Percentiles rank a stretch among this genome's conserved stretches.
Conservation (phyloP, 1,139 yeast genomes). For the Saccharomyces hybrid region DNA sequence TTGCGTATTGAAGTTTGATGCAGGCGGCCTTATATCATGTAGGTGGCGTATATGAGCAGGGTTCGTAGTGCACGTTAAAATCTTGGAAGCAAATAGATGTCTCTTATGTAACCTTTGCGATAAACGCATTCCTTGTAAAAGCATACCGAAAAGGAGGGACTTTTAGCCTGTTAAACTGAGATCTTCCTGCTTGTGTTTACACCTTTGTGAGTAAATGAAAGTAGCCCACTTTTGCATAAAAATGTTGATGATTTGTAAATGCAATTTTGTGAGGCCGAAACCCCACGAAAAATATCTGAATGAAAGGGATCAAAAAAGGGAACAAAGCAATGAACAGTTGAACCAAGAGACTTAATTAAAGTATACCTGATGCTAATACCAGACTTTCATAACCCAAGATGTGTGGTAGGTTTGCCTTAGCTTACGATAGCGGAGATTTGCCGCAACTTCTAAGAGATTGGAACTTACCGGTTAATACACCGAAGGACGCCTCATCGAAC, state of each 20-base stretch:
- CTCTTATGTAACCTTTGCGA: neutral
- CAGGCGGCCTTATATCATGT: neutral
- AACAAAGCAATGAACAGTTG: neutral
- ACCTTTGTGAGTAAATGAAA: neutral
- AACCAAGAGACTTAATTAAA: neutral
- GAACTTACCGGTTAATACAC: slow-evolving; percentile 8
- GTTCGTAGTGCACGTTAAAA: neutral
- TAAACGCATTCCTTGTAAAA: neutral
- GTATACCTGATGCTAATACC: neutral
- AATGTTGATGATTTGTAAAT: neutral
- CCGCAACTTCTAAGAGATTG: slow-evolving; percentile 11
- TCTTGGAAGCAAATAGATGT: neutral
- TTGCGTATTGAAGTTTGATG: neutral
- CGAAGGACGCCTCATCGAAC: neutral
- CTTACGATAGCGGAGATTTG: slow-evolving; percentile 22
- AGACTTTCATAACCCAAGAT: slow-evolving; percentile 16
- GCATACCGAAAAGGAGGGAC: neutral
- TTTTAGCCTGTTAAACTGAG: neutral
- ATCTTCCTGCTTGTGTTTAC: neutral
- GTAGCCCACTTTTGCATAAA: neutral
- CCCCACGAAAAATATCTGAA: neutral
- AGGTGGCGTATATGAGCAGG: neutral
- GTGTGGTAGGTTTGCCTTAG: slow-evolving; percentile 47
- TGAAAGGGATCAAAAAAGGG: neutral
- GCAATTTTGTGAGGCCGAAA: neutral